A percentile compares a stretch with the other conserved stretches of the same genome.
Conservation (phyloP, 768 basidiomycete genomes). For the Termitomyces sp. region DNA sequence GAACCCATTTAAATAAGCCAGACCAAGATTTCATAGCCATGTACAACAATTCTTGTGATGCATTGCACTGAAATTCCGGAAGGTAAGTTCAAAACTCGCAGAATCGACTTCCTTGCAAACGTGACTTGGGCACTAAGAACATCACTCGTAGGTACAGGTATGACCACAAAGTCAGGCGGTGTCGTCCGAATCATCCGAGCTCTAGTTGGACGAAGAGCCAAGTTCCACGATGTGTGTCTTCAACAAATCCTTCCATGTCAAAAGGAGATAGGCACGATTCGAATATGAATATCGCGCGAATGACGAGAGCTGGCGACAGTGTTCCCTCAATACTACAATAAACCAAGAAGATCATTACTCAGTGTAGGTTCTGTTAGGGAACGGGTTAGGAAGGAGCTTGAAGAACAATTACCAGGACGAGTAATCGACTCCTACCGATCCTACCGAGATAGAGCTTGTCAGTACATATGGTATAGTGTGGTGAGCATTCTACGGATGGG, state of each 20-base stretch:
- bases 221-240: neutral
- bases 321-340: neutral
- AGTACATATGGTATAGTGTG: too few relatives aligned
- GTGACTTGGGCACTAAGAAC: too few relatives aligned
- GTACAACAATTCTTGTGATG: neutral
- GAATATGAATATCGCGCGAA: neutral
- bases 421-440: too few relatives aligned
- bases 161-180: too few relatives aligned
- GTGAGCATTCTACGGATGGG: too few relatives aligned
- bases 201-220: too few relatives aligned
- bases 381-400: neutral
- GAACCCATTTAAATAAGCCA: neutral
- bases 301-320: neutral
- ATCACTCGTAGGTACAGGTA: neutral
- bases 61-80: neutral
- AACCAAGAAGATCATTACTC: neutral
- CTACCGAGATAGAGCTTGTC: too few relatives aligned
- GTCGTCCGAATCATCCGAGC: too few relatives aligned
- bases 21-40: neutral
- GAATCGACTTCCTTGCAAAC: neutral
- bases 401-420: too few relatives aligned
- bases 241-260: too few relatives aligned
- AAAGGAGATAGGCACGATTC: neutral
- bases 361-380: neutral
- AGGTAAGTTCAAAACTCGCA: neutral